Percentiles rank a stretch among this genome's conserved stretches.
phyloP scores from a whole-genome alignment of 257 asterid genomes.

The Datura wrightii region DNA sequence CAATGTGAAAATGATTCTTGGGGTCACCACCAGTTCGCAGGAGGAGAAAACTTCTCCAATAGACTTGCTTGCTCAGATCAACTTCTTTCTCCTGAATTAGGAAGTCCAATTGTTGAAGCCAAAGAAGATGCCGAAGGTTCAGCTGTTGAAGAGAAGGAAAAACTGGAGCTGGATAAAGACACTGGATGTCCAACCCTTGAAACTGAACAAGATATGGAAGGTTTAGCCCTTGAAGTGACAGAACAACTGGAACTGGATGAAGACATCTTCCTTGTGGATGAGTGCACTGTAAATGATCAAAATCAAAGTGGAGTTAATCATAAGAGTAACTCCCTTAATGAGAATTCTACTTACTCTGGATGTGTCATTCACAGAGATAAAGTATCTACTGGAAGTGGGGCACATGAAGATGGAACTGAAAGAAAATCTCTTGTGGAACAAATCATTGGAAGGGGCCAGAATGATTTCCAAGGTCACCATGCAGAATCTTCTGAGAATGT shows the following conservation, averaged over 20 bases:
- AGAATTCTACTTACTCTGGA: conserved; percentile 35
- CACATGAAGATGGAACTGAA: conserved; percentile 32
- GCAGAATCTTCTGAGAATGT: conserved; percentile 37
- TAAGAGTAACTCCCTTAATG: conserved; percentile 27
- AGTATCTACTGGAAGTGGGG: conserved; percentile 29
- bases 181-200: background rate
- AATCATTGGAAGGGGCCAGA: conserved; percentile 36
- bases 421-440: conserved; percentile 30
- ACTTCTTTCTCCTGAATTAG: conserved; percentile 36
- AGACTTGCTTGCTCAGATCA: conserved; percentile 55
- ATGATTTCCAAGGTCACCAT: conserved; percentile 36
- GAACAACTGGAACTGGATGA: conserved; percentile 25
- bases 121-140: conserved; percentile 34
- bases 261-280: conserved; percentile 32
- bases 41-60: conserved; percentile 46
- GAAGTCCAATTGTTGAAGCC: conserved; percentile 32
- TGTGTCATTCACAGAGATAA: conserved; percentile 38
- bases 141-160: background rate
- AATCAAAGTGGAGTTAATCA: conserved; percentile 34
- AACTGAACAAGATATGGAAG: conserved; percentile 31
- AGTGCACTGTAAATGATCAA: conserved; percentile 30
- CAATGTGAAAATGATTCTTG: conserved; percentile 32
- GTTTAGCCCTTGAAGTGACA: conserved; percentile 37
- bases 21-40: conserved; percentile 31
- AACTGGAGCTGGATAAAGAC: conserved; percentile 28